These are phyloP conservation scores for Taphrina wiesneri DNA, from an alignment of 1,139 yeast genomes.

Conservation along the genomic window DNA sequence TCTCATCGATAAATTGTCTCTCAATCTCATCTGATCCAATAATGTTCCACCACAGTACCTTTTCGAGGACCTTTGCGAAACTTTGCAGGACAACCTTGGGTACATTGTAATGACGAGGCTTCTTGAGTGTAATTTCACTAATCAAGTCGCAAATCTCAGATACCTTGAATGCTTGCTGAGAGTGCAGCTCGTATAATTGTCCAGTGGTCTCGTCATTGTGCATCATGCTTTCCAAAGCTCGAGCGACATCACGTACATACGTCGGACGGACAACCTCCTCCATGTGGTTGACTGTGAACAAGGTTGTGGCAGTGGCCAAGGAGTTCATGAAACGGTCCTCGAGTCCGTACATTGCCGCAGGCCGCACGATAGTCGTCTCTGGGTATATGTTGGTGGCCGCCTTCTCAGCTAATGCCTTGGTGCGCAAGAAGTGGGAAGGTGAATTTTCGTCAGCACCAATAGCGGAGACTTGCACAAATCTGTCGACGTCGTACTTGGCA, in stretches of 20 bases:
- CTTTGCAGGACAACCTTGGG: conserved; percentile 55
- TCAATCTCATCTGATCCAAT: conserved; percentile 74
- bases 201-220: conserved; percentile 80
- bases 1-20: conserved; percentile 71
- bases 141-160: conserved; percentile 70
- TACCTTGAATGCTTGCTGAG: conserved; percentile 67
- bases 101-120: conserved; percentile 52
- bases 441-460: conserved; percentile 74
- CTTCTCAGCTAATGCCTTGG: conserved; percentile 75
- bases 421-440: conserved; percentile 68
- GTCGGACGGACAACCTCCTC: conserved; percentile 69
- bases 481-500: conserved; percentile 70
- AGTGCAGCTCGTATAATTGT: conserved; percentile 71
- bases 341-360: conserved; percentile 77
- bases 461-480: conserved; percentile 76
- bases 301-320: conserved; percentile 55
- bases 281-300: conserved; percentile 66
- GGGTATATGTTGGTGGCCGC: conserved; percentile 68
- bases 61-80: conserved; percentile 56
- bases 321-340: conserved; percentile 71
- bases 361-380: conserved; percentile 81
- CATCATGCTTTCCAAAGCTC: conserved; percentile 75
- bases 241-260: conserved; percentile 76
- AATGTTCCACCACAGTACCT: conserved; percentile 65
- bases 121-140: conserved; percentile 57